phyloP scores from a whole-genome alignment of 129 eudicot genomes.

The Escallonia rubra region DNA sequence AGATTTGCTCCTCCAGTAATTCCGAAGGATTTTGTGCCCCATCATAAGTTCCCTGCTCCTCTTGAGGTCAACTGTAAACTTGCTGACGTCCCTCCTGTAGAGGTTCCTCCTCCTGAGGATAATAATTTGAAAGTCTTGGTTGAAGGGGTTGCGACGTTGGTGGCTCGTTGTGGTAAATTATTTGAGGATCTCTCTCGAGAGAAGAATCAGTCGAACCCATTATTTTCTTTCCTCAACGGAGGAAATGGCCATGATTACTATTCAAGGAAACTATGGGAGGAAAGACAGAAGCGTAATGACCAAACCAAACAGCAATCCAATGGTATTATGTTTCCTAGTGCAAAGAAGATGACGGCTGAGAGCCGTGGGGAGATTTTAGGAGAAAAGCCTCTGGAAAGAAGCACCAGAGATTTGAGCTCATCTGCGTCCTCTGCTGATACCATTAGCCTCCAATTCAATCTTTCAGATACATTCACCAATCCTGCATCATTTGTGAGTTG shows the following conservation, averaged over 20 bases:
- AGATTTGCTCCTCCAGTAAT: constrained; percentile 90
- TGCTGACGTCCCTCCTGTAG: constrained; percentile 58
- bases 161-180: constrained; percentile 93
- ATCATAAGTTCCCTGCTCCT: constrained; percentile 61
- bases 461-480: constrained; percentile 86
- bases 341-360: constrained; percentile 81
- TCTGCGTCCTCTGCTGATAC: constrained; percentile 32
- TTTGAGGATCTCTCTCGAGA: constrained; percentile 92
- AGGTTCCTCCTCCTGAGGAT: constrained; percentile 83
- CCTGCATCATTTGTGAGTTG: constrained; percentile 75
- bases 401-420: constrained; percentile 37
- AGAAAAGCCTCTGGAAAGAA: constrained; percentile 79
- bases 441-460: constrained; percentile 56
- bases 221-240: constrained; percentile 73
- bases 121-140: constrained; percentile 61
- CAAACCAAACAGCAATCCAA: constrained; percentile 41
- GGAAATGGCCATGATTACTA: constrained; percentile 87
- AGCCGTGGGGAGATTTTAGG: constrained; percentile 88
- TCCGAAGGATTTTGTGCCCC: constrained; percentile 81
- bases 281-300: constrained; percentile 56
- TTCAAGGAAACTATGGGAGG: constrained; percentile 92
- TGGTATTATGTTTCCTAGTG: constrained; percentile 34
- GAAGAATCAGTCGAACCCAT: constrained; percentile 83
- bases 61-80: constrained; percentile 31
- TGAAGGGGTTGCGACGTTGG: constrained; percentile 91